A percentile compares a stretch with the other conserved stretches of the same genome.
phyloP scores from a whole-genome alignment of 352 stramenopile species.

The Globisporangium radiosum region DNA sequence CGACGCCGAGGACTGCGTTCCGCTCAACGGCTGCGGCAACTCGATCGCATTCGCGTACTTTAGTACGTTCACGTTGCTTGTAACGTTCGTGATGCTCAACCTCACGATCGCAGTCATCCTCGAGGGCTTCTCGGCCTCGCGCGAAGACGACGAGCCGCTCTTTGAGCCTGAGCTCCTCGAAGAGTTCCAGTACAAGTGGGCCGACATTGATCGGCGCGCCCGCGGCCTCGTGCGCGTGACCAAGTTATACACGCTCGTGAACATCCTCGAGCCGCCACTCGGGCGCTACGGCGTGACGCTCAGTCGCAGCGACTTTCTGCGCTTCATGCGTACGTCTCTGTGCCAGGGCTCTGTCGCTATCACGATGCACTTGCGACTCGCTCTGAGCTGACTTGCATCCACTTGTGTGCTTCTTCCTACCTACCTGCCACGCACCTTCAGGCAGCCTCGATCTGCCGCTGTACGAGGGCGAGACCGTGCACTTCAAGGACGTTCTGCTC shows the following conservation, averaged over 20 bases:
- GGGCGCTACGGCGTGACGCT: slow-evolving; percentile 40
- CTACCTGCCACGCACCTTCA: slow-evolving; percentile 7
- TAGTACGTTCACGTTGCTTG: slow-evolving; percentile 87
- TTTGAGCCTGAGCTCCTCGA: slow-evolving; percentile 85
- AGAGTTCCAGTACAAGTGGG: slow-evolving; percentile 87
- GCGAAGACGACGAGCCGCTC: slow-evolving; percentile 84
- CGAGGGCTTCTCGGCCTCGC: slow-evolving; percentile 83
- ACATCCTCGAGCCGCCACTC: slow-evolving; percentile 69
- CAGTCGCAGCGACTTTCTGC: slow-evolving; percentile 41
- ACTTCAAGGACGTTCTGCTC: slow-evolving; percentile 86
- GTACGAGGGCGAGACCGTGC: slow-evolving; percentile 75
- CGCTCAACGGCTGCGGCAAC: slow-evolving; percentile 77
- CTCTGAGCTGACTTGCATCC: background rate
- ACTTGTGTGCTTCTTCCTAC: too few species aligned
- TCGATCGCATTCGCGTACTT: slow-evolving; percentile 63
- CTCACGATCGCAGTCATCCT: slow-evolving; percentile 93
- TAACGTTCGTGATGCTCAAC: slow-evolving; percentile 93
- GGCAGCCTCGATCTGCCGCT: slow-evolving; percentile 64
- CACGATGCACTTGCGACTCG: background rate
- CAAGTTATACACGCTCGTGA: slow-evolving; percentile 72
- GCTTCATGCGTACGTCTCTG: slow-evolving; percentile 44
- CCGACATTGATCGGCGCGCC: slow-evolving; percentile 82
- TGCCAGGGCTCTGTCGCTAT: slow-evolving; percentile 1
- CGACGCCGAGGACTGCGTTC: slow-evolving; percentile 50
- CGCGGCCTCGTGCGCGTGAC: slow-evolving; percentile 76